phyloP scores from a whole-genome alignment of 2,329 filamentous ascomycete species.

The Colletotrichum scovillei region DNA sequence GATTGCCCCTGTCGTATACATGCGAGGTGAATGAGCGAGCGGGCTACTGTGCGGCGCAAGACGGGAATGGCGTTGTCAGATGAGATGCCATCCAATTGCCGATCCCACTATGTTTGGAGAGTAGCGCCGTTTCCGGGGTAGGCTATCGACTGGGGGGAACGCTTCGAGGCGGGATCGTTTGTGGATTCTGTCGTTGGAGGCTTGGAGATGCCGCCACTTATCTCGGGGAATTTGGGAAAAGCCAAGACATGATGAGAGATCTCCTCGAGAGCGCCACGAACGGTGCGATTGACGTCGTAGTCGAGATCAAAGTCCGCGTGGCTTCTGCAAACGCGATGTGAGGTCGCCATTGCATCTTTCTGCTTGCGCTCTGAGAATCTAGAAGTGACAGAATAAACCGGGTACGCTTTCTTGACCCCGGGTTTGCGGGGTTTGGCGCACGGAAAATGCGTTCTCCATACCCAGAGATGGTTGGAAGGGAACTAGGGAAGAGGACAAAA shows the following conservation, averaged over 20 bases:
- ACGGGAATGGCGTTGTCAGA: not conserved
- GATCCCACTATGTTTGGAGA: slow-evolving; percentile 4
- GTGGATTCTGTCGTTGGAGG: not conserved
- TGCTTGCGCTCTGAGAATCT: not conserved
- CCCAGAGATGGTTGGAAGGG: not conserved
- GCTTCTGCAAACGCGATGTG: not conserved
- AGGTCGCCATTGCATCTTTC: not conserved
- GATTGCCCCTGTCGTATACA: not conserved
- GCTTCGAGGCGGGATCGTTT: not conserved
- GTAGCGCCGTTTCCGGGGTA: not conserved
- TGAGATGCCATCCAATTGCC: not conserved
- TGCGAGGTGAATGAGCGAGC: not conserved
- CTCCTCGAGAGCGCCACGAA: not conserved
- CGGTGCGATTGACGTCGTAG: not conserved
- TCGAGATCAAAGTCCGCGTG: not conserved
- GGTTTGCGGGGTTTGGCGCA: not conserved
- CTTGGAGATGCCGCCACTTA: not conserved
- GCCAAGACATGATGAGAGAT: slow-evolving; percentile 8
- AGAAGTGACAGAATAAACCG: not conserved
- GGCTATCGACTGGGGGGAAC: not conserved
- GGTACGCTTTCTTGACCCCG: not conserved
- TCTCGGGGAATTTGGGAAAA: not conserved
- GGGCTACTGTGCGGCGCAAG: not conserved
- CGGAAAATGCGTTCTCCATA: not conserved
- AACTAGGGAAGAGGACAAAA: not conserved